phyloP scores from a whole-genome alignment of 2,329 filamentous ascomycete species.

The Claviceps humidiphila region DNA sequence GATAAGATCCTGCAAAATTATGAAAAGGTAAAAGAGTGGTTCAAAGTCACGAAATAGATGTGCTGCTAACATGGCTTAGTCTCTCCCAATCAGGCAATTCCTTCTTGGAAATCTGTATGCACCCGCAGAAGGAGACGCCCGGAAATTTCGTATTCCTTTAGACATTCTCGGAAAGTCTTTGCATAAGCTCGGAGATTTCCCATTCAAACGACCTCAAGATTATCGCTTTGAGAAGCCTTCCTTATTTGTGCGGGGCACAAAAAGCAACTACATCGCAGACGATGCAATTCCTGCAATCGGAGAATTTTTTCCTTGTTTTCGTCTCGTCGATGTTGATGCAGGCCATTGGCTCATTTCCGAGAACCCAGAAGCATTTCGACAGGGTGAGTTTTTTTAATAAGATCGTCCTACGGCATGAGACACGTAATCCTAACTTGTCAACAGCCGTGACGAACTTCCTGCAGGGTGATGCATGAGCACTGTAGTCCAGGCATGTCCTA shows the following conservation, averaged over 20 bases:
- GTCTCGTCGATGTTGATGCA: conserved; percentile 58
- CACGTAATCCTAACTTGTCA: neutral
- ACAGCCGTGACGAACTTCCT: conserved; percentile 4
- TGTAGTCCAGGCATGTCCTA: no score
- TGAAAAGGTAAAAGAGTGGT: conserved; percentile 41
- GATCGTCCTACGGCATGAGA: no score
- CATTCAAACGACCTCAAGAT: conserved; percentile 60
- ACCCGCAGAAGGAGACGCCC: conserved; percentile 32
- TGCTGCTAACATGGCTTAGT: conserved; percentile 17
- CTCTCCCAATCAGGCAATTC: conserved; percentile 74
- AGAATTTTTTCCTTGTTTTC: conserved; percentile 68
- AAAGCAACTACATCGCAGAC: conserved; percentile 68
- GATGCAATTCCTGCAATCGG: conserved; percentile 69
- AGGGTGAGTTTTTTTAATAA: conserved; percentile 33
- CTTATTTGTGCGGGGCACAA: conserved; percentile 66
- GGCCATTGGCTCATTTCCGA: conserved; percentile 90
- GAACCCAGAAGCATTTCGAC: conserved; percentile 64
- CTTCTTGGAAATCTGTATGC: conserved; percentile 73
- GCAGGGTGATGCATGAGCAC: neutral
- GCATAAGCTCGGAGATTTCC: conserved; percentile 74
- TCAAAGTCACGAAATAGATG: neutral
- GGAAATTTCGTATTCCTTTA: conserved; percentile 71
- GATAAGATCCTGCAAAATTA: conserved; percentile 65
- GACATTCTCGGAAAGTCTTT: conserved; percentile 54
- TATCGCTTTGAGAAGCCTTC: conserved; percentile 62